These are phyloP conservation scores for Takashimella tepidaria DNA, from an alignment of 1,284 basidiomycete genomes.

Conservation along the genomic window DNA sequence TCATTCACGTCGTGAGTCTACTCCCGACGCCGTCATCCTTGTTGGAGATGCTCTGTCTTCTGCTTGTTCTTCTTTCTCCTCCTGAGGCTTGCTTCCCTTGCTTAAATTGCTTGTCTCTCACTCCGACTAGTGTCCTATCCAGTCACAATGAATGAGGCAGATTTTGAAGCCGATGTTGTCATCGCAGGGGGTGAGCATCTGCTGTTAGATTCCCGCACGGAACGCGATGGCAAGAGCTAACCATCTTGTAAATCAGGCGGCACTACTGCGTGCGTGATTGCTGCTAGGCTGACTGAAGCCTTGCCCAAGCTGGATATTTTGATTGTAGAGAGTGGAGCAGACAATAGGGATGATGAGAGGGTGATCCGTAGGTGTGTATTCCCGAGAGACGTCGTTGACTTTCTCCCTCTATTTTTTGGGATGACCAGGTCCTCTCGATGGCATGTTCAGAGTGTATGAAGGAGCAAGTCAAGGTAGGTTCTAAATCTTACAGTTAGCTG, in stretches of 20 bases:
- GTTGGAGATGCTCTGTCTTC: too few relatives aligned
- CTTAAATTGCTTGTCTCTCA: too few relatives aligned
- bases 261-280: constrained; percentile 10
- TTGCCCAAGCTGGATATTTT: constrained; percentile 12
- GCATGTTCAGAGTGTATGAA: constrained; percentile 16
- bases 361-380: constrained; percentile 5
- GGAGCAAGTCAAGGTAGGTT: constrained; percentile 8
- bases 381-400: neutral
- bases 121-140: too few relatives aligned
- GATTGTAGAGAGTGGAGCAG: constrained; percentile 12
- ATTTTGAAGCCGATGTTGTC: neutral
- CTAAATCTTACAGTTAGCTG: too few relatives aligned
- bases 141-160: too few relatives aligned
- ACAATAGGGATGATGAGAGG: constrained; percentile 8
- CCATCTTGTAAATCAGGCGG: neutral
- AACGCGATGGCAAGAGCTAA: too few relatives aligned
- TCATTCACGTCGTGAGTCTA: too few relatives aligned
- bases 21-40: too few relatives aligned
- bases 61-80: too few relatives aligned
- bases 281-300: constrained; percentile 13
- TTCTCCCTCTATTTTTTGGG: neutral
- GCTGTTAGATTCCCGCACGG: neutral
- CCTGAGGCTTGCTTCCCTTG: too few relatives aligned
- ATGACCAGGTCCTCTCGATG: constrained; percentile 13
- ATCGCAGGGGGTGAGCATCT: neutral